Evolutionary conservation across 2,329 filamentous ascomycete genomes (phyloP).

Genomic region (Fusarium xyrophilum): DNA sequence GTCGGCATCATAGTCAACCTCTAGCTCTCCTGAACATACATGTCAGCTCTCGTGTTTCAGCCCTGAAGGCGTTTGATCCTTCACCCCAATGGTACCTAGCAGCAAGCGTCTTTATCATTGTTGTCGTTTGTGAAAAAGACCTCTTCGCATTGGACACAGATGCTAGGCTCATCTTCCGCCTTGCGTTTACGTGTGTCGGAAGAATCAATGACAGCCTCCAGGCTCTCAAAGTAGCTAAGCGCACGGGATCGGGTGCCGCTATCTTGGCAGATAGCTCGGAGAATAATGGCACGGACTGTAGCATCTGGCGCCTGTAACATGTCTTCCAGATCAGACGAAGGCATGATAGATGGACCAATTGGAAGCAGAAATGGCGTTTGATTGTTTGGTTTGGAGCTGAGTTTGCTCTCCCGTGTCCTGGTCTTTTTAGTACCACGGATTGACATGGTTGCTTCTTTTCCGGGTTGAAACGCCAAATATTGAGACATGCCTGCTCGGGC

Average conservation of each 20-base stretch:
- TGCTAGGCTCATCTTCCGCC: neutral
- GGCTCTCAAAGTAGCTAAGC: neutral
- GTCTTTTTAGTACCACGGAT: neutral
- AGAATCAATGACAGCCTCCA: neutral
- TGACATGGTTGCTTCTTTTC: neutral
- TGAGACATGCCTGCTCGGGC: neutral
- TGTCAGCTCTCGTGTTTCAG: neutral
- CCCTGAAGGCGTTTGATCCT: neutral
- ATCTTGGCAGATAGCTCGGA: slow-evolving; percentile 24
- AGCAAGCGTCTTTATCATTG: neutral
- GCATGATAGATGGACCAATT: neutral
- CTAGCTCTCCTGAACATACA: slow-evolving; percentile 17
- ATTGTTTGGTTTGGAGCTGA: neutral
- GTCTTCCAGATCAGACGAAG: neutral
- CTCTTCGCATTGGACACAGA: slow-evolving; percentile 23
- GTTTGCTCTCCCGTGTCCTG: neutral
- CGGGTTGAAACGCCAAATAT: slow-evolving; percentile 8
- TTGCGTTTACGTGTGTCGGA: slow-evolving; percentile 15
- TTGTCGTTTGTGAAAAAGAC: neutral
- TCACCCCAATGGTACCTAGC: slow-evolving; percentile 30
- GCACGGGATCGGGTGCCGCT: neutral
- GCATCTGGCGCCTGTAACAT: slow-evolving; percentile 5
- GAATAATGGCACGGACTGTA: slow-evolving; percentile 19
- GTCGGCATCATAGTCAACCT: slow-evolving; percentile 12
- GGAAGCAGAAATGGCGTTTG: neutral